Evolutionary conservation across 495 filamentous ascomycete genomes (phyloP), one percentile per base, ranked within the genome.

Genomic region (Polyplosphaeria fusca): DNA sequence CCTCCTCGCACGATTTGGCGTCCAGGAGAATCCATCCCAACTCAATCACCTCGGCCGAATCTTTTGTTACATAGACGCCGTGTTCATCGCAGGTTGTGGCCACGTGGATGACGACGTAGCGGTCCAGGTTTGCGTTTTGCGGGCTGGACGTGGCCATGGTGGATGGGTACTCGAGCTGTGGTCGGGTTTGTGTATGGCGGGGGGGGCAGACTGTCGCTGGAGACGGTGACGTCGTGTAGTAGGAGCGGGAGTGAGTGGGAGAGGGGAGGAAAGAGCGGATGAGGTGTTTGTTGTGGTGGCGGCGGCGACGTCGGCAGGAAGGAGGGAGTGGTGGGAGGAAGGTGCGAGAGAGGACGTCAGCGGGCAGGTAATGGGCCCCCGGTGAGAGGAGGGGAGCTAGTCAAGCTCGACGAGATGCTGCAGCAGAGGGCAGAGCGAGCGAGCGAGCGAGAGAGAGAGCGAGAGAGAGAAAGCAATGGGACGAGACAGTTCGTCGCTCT

Each of bases 31-130:
- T 94, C 94, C 93, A 98, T 42, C 93, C 93, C 65, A 98, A 79
- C 79, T 98, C 93, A 71, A 98, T 97, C 48, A 98, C 94, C 75
- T 98, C 93, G 53, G 93, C 94, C 32, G 92, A 96, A 70, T 98
- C 93, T 76, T 96, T 96, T 28, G 94, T 97, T 47, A 98, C 93
- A 74, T 97, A 98, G 52, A 98, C 94, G 55, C 93, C 93, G 75
- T 98, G 93, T 68, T 98, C 93, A 72, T 97, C 93, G 74, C 93
- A 97, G 61, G 93, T 98, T 26, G 94, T 98, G 56, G 94, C 93
- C 64, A 97, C 92, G 74, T 97, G 93, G 70, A 96, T 93, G 66
- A 98, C 88, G 60, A 95, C 86, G 72, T 95, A 97, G 67, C 91
- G 87, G 76, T 97, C 93, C 75, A 91, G 83, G 76, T 87, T 89